These are phyloP conservation scores for Strobilomyces dryophilus DNA, from an alignment of 768 basidiomycete species.

Conservation along the genomic window DNA sequence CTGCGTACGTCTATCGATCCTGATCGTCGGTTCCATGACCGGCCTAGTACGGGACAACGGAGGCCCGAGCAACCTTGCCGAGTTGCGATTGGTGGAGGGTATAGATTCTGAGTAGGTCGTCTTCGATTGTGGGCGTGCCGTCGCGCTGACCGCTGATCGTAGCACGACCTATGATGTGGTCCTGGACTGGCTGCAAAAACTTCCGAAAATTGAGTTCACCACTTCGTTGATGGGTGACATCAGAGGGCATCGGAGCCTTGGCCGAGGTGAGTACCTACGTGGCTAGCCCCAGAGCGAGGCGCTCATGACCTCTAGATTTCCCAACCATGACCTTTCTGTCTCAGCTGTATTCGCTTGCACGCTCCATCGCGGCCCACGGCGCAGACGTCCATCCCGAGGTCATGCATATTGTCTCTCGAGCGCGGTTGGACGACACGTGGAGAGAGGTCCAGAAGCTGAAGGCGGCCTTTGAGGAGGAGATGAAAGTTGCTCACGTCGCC, in stretches of 20 bases:
- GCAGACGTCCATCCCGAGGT: constrained; percentile 9
- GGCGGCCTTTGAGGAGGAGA: constrained; percentile 33
- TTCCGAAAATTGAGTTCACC: constrained; percentile 17
- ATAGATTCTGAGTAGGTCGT: constrained; percentile 40
- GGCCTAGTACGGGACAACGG: constrained; percentile 28
- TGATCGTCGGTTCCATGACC: constrained; percentile 27
- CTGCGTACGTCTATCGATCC: constrained; percentile 39
- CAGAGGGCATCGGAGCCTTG: constrained; percentile 20
- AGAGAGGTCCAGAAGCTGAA: constrained; percentile 32
- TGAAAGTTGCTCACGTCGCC: constrained; percentile 37
- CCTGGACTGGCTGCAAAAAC: constrained; percentile 22
- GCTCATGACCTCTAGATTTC: constrained; percentile 23
- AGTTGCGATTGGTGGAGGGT: constrained; percentile 31
- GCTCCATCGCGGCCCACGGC: constrained; percentile 26
- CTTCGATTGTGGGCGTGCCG: background rate
- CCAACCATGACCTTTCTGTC: constrained; percentile 44
- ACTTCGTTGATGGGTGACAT: constrained; percentile 21
- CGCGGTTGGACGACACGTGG: constrained; percentile 24
- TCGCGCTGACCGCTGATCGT: constrained; percentile 1
- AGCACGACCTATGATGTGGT: constrained; percentile 25
- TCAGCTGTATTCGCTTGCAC: constrained; percentile 42
- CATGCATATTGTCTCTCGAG: constrained; percentile 12
- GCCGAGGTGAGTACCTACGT: constrained; percentile 20
- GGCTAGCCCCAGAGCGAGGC: background rate
- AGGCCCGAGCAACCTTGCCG: constrained; percentile 28